phyloP scores from a whole-genome alignment of 2,329 filamentous ascomycete species.

The Ceratocystis alfenasii region DNA sequence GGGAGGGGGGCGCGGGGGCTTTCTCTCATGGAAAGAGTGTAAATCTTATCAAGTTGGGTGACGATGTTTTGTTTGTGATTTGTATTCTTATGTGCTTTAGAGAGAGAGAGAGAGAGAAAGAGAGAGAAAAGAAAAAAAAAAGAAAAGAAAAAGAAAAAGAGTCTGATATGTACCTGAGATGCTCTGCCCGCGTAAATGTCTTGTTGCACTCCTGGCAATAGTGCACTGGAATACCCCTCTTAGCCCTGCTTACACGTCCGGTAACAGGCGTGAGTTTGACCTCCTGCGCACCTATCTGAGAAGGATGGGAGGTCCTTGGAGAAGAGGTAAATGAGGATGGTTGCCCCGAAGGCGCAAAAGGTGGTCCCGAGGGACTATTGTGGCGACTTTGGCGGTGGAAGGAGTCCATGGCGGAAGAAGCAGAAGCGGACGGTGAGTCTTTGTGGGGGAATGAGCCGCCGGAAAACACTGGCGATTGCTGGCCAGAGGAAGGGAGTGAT shows the following conservation, averaged over 20 bases:
- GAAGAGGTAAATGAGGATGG: neutral
- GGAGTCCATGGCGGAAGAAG: neutral
- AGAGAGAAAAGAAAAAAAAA: no score
- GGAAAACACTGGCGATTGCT: neutral
- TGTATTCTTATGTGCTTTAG: neutral
- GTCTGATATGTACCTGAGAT: slow-evolving; percentile 39
- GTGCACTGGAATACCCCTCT: slow-evolving; percentile 48
- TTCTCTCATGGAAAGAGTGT: neutral
- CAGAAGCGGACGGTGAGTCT: neutral
- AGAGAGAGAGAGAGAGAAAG: neutral
- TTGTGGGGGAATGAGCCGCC: neutral
- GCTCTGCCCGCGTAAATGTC: slow-evolving; percentile 52
- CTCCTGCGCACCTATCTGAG: slow-evolving; percentile 19
- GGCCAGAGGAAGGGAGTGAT: neutral
- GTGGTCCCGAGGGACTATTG: neutral
- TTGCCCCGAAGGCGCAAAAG: neutral
- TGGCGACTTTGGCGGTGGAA: neutral
- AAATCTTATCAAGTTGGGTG: neutral
- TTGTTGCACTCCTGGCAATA: slow-evolving; percentile 36
- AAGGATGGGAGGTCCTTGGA: neutral
- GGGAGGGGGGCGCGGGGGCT: neutral
- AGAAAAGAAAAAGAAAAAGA: neutral
- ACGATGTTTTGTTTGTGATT: neutral
- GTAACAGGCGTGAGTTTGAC: slow-evolving; percentile 47
- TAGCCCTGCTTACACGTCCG: slow-evolving; percentile 44